These are phyloP conservation scores for Claviceps purpurea DNA, from an alignment of 2,329 filamentous ascomycete genomes.

Conservation along the genomic window DNA sequence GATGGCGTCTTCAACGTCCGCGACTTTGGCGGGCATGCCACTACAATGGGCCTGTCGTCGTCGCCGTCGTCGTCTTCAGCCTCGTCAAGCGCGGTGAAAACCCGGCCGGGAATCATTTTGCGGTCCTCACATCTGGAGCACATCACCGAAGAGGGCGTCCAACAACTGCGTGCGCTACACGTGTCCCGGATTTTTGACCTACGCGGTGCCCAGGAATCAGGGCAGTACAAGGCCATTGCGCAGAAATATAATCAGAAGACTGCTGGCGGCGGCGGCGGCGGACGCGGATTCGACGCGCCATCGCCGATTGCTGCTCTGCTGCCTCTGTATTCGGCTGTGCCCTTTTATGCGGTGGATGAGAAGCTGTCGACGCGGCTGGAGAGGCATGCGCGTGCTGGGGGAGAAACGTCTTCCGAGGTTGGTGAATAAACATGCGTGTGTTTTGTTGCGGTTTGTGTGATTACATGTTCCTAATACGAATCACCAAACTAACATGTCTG, in stretches of 20 bases:
- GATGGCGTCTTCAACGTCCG: neutral
- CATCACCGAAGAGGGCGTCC: neutral
- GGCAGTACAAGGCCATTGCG: neutral
- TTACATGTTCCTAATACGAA: neutral
- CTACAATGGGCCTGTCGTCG: neutral
- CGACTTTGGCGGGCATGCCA: neutral
- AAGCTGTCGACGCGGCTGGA: neutral
- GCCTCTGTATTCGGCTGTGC: neutral
- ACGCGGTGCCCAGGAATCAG: neutral
- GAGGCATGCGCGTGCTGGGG: neutral
- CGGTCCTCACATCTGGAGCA: neutral
- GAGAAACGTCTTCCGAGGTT: neutral
- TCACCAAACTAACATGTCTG: neutral
- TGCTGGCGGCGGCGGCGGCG: neutral
- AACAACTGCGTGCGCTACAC: neutral
- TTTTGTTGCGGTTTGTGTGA: neutral
- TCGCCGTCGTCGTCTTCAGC: neutral
- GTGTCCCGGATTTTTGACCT: neutral
- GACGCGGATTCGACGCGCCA: too few relatives aligned
- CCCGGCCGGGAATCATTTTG: neutral
- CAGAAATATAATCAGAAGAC: neutral
- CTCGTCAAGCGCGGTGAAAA: neutral
- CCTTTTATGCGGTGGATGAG: neutral
- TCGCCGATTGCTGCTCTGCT: neutral
- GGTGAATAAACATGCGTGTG: neutral